phyloP scores from a whole-genome alignment of 257 asterid genomes.

The Agastache rugosa region DNA sequence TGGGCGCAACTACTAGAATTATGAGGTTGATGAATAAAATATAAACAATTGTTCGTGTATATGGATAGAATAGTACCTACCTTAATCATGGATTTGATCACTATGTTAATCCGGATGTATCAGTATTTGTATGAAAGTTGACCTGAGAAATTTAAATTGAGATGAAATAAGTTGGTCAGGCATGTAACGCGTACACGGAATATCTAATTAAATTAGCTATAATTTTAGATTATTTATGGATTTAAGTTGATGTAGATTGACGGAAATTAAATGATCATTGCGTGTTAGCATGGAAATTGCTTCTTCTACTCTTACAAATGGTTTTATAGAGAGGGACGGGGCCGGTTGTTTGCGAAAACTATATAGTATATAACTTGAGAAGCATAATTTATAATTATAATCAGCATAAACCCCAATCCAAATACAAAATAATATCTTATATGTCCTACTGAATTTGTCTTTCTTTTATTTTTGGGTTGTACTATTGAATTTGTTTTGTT shows the following conservation, averaged over 20 bases:
- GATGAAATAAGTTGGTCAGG: neutral
- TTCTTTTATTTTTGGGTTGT: too few species aligned
- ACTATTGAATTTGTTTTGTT: too few species aligned
- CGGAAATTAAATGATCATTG: neutral
- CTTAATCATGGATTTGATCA: constrained; percentile 21
- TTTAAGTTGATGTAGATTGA: neutral
- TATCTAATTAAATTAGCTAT: neutral
- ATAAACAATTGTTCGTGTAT: constrained; percentile 9
- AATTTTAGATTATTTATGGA: neutral
- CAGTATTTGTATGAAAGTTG: constrained; percentile 22
- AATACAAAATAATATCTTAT: too few species aligned
- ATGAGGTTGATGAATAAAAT: constrained; percentile 33
- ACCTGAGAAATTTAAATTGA: neutral
- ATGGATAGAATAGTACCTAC: constrained; percentile 21
- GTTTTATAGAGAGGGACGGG: neutral
- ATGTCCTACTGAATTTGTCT: too few species aligned
- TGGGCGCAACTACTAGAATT: constrained; percentile 5
- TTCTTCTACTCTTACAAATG: neutral
- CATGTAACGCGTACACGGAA: constrained; percentile 33
- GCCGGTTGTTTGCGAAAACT: neutral
- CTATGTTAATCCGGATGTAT: neutral
- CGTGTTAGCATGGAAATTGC: constrained; percentile 9
- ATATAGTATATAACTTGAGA: too few species aligned
- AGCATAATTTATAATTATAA: too few species aligned
- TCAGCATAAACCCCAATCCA: too few species aligned